Evolutionary conservation across 106 monocot species (phyloP), one percentile per base, ranked within the genome.

Genomic region (Cymbidium sinense): DNA sequence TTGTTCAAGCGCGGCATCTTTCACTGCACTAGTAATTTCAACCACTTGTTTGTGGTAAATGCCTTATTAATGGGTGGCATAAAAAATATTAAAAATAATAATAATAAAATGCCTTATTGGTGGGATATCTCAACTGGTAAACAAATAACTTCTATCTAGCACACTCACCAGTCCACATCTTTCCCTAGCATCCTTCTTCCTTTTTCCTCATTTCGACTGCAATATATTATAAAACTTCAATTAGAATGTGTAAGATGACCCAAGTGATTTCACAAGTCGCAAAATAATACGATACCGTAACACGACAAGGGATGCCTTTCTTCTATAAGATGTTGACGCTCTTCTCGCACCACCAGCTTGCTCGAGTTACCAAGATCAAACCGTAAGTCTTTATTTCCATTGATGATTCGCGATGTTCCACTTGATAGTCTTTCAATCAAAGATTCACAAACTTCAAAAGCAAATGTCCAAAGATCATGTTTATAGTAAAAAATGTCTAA

Each of bases 261-360:
- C 61, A 25, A 61, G 61, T 25, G 61, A 61, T 27, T n/a, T 34
- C 29, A 8, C 27, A 3, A 69, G 31, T 21, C 2, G 27, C 47
- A 50, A 47, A 41, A 58, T 36, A 43, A 51, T 39, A 72, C 2
- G 11, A 36, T 94, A 99, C 94, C 98, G 94, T 84, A 75, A 82
- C 92, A 79, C 92, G 82, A 61, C 94, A 90, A 37, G 87, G 84
- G 78, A 80, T 64, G 35, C 94, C 96, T 86, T 87, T 92, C 41
- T 90, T 84, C 44, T 86, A 79, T 78, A 99, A 84, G 39, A 90
- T 75, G 64, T 90, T 82, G 21, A 99, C 94, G 94, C 90, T 74
- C 94, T 94, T 86, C 92, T 78, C 39, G 94, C 98, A 86, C 94
- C 94, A 71, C 98, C 98, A 80, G 92, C 98, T 99, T 30, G 92